Conservation (phyloP, 306 rosid genomes). For the Fragaria iinumae region DNA sequence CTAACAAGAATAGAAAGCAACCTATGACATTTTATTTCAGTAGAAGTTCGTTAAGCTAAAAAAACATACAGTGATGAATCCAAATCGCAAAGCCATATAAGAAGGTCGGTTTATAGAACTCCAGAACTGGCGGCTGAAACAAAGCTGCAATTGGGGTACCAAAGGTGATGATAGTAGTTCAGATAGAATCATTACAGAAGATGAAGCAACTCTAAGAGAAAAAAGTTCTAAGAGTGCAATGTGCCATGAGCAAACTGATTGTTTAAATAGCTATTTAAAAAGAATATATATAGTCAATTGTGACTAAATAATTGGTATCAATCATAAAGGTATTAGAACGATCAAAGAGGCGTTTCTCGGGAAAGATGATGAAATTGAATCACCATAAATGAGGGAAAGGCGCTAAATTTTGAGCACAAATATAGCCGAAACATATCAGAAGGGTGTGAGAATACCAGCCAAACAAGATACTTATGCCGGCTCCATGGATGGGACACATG, state of each 20-base stretch:
- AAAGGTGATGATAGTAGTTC: conserved; percentile 2
- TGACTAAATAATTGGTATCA: background rate
- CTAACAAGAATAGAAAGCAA: conserved; percentile 9
- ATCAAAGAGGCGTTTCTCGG: background rate
- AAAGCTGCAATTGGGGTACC: conserved; percentile 56
- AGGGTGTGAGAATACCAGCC: conserved; percentile 71
- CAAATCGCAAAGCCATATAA: conserved; percentile 89
- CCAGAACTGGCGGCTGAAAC: conserved; percentile 96
- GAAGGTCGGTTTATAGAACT: conserved; percentile 77
- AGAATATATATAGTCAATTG: background rate
- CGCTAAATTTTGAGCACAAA: background rate
- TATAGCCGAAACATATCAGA: conserved; percentile 8
- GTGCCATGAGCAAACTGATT: background rate
- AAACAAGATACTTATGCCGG: conserved; percentile 64
- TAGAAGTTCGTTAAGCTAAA: conserved; percentile 8
- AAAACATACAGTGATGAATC: conserved; percentile 70
- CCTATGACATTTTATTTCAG: background rate
- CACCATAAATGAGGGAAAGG: background rate
- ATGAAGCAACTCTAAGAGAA: background rate
- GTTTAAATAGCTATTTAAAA: background rate
- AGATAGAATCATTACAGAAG: background rate
- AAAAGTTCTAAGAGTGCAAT: background rate
- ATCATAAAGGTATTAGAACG: background rate
- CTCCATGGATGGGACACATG: conserved; percentile 91
- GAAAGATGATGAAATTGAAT: background rate